Conservation (phyloP, 495 filamentous ascomycete genomes). For the Podospora sp. region DNA sequence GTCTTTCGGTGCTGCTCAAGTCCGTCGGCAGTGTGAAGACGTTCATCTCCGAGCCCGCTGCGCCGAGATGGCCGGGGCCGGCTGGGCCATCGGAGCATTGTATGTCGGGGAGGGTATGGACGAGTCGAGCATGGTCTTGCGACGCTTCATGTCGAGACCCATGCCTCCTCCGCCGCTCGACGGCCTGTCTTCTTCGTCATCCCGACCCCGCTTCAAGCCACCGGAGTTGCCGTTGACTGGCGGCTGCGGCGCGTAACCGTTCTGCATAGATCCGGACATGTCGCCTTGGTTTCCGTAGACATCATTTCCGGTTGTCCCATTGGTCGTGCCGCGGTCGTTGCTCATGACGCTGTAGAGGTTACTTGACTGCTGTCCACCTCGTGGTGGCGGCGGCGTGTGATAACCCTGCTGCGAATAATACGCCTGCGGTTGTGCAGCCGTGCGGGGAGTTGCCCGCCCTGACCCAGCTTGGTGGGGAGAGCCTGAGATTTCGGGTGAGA, state of each 20-base stretch:
- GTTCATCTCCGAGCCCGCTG: conserved; percentile 37
- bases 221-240: conserved; percentile 66
- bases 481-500: conserved; percentile 82
- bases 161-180: conserved; percentile 57
- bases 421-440: conserved; percentile 62
- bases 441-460: conserved; percentile 85
- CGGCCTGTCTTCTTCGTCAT: conserved; percentile 73
- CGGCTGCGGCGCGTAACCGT: conserved; percentile 57
- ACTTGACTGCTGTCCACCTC: conserved; percentile 67
- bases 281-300: conserved; percentile 67
- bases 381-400: conserved; percentile 85
- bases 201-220: conserved; percentile 79
- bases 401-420: conserved; percentile 73
- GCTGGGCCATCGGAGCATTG: conserved; percentile 48
- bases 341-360: conserved; percentile 90
- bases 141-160: conserved; percentile 77
- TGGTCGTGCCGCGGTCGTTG: conserved; percentile 73
- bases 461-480: conserved; percentile 89
- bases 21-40: neutral
- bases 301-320: conserved; percentile 64
- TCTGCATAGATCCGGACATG: conserved; percentile 60
- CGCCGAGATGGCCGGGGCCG: conserved; percentile 42
- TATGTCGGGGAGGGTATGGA: conserved; percentile 49
- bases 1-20: too few relatives aligned
- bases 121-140: conserved; percentile 71